Evolutionary conservation across 2,329 filamentous ascomycete species (phyloP), one percentile per base, ranked within the genome.

Genomic region (Dissoconium aciculare): DNA sequence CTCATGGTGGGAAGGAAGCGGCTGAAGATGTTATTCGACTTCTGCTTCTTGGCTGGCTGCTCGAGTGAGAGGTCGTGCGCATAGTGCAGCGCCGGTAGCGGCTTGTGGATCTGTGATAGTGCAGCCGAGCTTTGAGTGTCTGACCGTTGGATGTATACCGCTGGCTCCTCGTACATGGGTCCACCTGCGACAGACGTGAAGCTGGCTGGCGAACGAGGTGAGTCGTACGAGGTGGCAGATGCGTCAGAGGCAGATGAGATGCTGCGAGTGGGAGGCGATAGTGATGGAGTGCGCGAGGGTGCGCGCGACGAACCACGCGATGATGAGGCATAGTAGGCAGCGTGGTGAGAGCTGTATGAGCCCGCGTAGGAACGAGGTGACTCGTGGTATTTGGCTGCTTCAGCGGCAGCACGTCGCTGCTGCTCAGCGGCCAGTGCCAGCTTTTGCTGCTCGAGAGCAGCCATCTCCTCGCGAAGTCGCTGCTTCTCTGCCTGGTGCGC

Each of bases 401-500:
- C 43, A 34, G 36, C 45, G 36, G 44, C 42, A 11, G 46, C 37
- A 5, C 41, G 44, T 16, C 43, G 36, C 30, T 47, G 45, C 28
- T 57, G 58, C 47, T 61, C 52, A 15, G 54, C 49, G 28, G 54
- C 55, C 19, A 8, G 19, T 14, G 42, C 38, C 35, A 48, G 45
- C 24, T 47, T 49, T 24, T 47, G 49, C 34, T 54, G 48, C 38
- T 52, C 46, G 11, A 46, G 33, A 14, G 35, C 39, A 19, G 41
- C 40, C 39, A 46, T 44, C 33, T 60, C 56, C 48, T 58, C 56
- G 41, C 57, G 47, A 41, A 62, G 30, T 4, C 40, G 51, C 49
- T 59, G 57, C 54, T 69, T 66, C 47, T 71, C 63, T 36, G 66
- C 63, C 34, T 66, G 58, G 39, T 66, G 62, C 12, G 62, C 51